Percentiles rank a stretch among this genome's conserved stretches.
These are phyloP conservation scores for Osmozyma mogii DNA, from an alignment of 805 yeast genomes.

Conservation along the genomic window DNA sequence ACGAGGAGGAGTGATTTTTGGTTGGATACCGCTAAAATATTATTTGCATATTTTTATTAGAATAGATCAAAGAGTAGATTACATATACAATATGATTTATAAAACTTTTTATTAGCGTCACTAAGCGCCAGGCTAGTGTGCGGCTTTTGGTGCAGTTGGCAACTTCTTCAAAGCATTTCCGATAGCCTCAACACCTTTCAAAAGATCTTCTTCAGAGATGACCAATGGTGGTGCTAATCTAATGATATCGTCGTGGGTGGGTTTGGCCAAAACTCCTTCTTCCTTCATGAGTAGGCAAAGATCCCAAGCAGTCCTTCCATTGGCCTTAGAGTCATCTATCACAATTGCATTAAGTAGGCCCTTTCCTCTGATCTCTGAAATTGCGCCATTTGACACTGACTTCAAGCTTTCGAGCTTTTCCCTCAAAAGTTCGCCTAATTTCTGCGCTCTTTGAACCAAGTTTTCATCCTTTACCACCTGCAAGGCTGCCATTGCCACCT, in stretches of 20 bases:
- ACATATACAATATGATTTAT: too few relatives aligned
- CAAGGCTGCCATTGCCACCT: constrained; percentile 89
- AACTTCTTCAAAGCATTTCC: constrained; percentile 46
- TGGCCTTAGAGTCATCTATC: constrained; percentile 73
- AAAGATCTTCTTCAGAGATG: constrained; percentile 77
- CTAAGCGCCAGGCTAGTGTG: too few relatives aligned
- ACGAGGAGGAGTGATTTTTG: constrained; percentile 36
- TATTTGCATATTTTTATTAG: too few relatives aligned
- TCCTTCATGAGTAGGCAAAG: constrained; percentile 84
- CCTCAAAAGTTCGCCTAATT: constrained; percentile 64
- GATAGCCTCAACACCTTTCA: constrained; percentile 74
- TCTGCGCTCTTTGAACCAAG: constrained; percentile 68
- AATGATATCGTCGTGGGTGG: constrained; percentile 92
- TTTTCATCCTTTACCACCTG: constrained; percentile 84
- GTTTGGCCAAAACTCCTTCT: constrained; percentile 87
- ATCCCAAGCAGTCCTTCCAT: constrained; percentile 95
- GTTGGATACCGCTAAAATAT: too few relatives aligned
- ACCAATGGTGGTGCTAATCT: constrained; percentile 95
- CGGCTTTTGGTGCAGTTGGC: constrained; percentile 45
- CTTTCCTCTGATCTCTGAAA: constrained; percentile 66
- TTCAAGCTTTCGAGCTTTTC: constrained; percentile 47
- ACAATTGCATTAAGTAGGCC: constrained; percentile 90
- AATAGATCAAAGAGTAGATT: too few relatives aligned
- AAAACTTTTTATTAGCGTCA: too few relatives aligned
- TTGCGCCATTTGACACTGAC: constrained; percentile 43